A percentile compares a stretch with the other conserved stretches of the same genome.
These are phyloP conservation scores for Petunia axillaris DNA, from an alignment of 257 asterid species.

Conservation along the genomic window DNA sequence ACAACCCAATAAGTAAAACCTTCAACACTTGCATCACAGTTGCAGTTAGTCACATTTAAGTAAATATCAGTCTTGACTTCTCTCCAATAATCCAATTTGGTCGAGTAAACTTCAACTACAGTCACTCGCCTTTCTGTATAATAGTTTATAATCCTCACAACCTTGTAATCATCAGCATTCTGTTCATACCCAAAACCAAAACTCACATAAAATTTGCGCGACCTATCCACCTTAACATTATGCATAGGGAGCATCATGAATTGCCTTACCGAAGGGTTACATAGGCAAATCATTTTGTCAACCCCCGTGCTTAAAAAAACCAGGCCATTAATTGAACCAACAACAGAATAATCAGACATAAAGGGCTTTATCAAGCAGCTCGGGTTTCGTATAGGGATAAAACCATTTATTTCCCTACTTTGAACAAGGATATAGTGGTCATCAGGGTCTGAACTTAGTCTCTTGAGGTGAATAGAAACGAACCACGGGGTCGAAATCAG, in stretches of 20 bases:
- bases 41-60: not conserved
- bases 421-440: not conserved
- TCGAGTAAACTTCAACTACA: not conserved
- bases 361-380: not conserved
- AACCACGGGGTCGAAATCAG: conserved; percentile 17
- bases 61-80: conserved; percentile 9
- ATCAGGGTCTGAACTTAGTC: not conserved
- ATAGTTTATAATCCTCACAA: conserved; percentile 2
- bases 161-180: conserved; percentile 14
- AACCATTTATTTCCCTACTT: too few species aligned
- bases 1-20: conserved; percentile 14
- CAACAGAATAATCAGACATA: not conserved
- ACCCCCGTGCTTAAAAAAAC: not conserved
- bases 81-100: conserved; percentile 12
- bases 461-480: not conserved
- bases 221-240: not conserved
- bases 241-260: not conserved
- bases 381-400: too few species aligned
- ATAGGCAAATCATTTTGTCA: not conserved
- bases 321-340: conserved; percentile 19
- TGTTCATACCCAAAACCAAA: conserved; percentile 13
- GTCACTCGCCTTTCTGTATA: not conserved
- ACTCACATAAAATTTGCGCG: not conserved
- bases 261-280: conserved; percentile 14
- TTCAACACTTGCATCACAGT: not conserved